These are phyloP conservation scores for Neocatenulostroma microsporum DNA, from an alignment of 2,329 filamentous ascomycete species.

Conservation along the genomic window DNA sequence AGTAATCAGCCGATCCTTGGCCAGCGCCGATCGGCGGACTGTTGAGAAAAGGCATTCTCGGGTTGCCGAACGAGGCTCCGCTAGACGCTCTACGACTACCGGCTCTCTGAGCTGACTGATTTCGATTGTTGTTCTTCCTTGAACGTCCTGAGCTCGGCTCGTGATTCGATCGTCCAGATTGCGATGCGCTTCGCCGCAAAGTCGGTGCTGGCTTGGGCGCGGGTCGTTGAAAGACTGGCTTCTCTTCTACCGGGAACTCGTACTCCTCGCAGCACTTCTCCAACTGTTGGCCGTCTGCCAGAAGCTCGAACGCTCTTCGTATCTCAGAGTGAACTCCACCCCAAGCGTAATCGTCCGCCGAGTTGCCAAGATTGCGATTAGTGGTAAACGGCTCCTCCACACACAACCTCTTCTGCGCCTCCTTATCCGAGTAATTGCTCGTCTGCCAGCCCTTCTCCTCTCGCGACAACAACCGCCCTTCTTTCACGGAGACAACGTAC, in stretches of 20 bases:
- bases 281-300: conserved; percentile 66
- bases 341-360: conserved; percentile 90
- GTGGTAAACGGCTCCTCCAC: conserved; percentile 96
- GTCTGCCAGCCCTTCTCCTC: conserved; percentile 83
- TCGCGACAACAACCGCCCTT: conserved; percentile 71
- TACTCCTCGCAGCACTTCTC: conserved; percentile 81
- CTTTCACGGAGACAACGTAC: conserved; percentile 73
- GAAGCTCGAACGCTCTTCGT: conserved; percentile 74
- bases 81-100: conserved; percentile 51
- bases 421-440: conserved; percentile 38
- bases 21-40: conserved; percentile 35
- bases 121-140: conserved; percentile 37
- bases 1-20: conserved; percentile 34
- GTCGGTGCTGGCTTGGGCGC: conserved; percentile 50
- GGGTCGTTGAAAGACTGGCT: conserved; percentile 46
- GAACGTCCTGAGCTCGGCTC: conserved; percentile 32
- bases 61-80: conserved; percentile 42
- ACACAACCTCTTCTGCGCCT: conserved; percentile 65
- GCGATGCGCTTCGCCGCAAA: conserved; percentile 42
- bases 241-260: conserved; percentile 77
- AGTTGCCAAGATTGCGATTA: conserved; percentile 84
- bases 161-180: conserved; percentile 41
- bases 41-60: conserved; percentile 30
- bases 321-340: conserved; percentile 84
- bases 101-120: conserved; percentile 41